Conservation (phyloP, 805 yeast species). For the Yarrowia keelungensis region DNA sequence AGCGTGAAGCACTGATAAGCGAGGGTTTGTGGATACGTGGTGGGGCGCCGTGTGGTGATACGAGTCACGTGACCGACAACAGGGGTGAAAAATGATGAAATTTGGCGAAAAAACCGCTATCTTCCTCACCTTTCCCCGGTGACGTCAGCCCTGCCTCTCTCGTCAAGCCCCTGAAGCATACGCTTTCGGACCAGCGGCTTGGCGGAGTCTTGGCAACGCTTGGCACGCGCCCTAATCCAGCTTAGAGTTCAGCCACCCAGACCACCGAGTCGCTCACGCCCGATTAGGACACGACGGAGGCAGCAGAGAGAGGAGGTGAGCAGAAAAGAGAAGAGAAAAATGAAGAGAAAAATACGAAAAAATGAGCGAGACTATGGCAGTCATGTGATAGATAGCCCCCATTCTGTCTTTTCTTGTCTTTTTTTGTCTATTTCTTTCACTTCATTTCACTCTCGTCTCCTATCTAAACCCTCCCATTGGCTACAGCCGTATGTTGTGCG, state of each 20-base stretch:
- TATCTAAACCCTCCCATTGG: conserved; percentile 7
- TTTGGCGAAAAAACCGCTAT: too few relatives aligned
- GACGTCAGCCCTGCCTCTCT: neutral
- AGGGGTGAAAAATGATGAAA: too few relatives aligned
- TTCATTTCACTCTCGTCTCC: neutral
- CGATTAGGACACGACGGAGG: neutral
- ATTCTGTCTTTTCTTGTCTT: neutral
- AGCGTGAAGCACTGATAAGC: conserved; percentile 1
- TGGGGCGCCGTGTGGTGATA: neutral
- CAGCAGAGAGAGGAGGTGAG: neutral
- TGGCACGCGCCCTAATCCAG: conserved; percentile 17
- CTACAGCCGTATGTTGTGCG: conserved; percentile 21
- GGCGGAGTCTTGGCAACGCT: conserved; percentile 26
- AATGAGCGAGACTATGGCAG: too few relatives aligned
- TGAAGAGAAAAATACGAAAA: too few relatives aligned
- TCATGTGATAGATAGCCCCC: too few relatives aligned
- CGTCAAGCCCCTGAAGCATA: conserved; percentile 3
- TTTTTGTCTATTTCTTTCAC: neutral
- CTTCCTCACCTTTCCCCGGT: too few relatives aligned
- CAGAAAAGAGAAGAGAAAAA: neutral
- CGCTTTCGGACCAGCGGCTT: conserved; percentile 13
- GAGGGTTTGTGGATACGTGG: too few relatives aligned
- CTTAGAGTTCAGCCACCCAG: neutral
- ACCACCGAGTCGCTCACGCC: neutral
- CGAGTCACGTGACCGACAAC: neutral